Conservation (phyloP, 2,329 filamentous ascomycete species). For the Paraphoma chrysanthemicola region DNA sequence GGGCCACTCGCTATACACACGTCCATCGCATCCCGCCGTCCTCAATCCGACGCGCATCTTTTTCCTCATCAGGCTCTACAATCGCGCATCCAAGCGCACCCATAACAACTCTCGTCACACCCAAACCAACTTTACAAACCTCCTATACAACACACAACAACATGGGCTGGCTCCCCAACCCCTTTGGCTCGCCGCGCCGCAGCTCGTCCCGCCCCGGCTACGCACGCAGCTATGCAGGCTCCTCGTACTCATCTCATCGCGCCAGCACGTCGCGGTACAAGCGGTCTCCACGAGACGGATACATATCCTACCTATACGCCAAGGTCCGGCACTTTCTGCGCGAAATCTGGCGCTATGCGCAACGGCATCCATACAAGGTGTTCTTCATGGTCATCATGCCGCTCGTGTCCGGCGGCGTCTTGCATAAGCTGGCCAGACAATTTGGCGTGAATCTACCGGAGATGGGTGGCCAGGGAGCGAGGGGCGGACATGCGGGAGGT, state of each 20-base stretch:
- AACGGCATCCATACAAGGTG: constrained; percentile 84
- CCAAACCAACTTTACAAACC: constrained; percentile 15
- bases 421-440: constrained; percentile 77
- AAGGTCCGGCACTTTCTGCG: constrained; percentile 81
- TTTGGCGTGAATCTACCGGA: constrained; percentile 81
- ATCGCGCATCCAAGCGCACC: background rate
- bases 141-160: constrained; percentile 9
- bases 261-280: constrained; percentile 72
- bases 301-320: constrained; percentile 74
- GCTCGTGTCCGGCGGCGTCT: constrained; percentile 80
- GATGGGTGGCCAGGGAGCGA: constrained; percentile 40
- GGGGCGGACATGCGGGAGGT: constrained; percentile 28
- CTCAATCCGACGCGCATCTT: constrained; percentile 10
- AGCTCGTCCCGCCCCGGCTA: constrained; percentile 38
- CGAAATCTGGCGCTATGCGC: constrained; percentile 81
- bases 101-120: constrained; percentile 3
- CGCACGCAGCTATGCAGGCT: constrained; percentile 40
- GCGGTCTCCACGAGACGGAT: constrained; percentile 77
- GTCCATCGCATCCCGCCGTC: constrained; percentile 22
- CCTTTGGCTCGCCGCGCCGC: constrained; percentile 31
- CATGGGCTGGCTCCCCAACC: constrained; percentile 48
- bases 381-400: constrained; percentile 91
- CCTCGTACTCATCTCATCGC: constrained; percentile 35
- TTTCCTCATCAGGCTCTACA: background rate
- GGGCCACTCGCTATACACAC: constrained; percentile 19